Evolutionary conservation across 2,329 filamentous ascomycete genomes (phyloP), one percentile per base, ranked within the genome.

Genomic region (Phyllosticta capitalensis): DNA sequence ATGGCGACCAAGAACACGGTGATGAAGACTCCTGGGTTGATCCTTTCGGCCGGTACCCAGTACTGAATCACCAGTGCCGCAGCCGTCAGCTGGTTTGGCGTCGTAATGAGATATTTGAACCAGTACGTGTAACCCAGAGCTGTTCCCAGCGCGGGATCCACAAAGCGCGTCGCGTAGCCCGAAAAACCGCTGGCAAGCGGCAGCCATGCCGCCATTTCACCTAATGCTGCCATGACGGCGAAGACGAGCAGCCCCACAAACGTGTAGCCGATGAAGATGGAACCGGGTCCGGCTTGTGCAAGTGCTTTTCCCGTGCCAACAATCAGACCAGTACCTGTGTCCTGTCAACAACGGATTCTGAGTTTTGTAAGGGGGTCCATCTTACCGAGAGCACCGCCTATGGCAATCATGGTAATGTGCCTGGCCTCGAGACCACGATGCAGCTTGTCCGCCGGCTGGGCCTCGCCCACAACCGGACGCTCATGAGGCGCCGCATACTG

Each of bases 151-250:
- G 88, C 87, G 57, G 88, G 88, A 66, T 94, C 88, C 67, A 85
- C 87, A 76, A 90, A 94, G 54, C 89, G 82, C 62, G 84, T 81
- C 22, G 89, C 88, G 68, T 92, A 94, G 67, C 88, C 88, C 62
- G 88, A 88, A 73, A 94, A 95, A 65, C 89, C 89, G 69, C 87
- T 84, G 58, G 84, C 82, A 67, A 91, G 79, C 55, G 89, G 89
- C 33, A 94, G 73, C 87, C 88, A 94, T 56, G 89, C 83, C 9
- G 89, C 88, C 88, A 94, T 94, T 73, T 92, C 89, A 63, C 89
- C 89, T 3, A 94, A 82, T 60, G 83, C 86, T 61, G 85, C 85
- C 88, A 94, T 91, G 65, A 94, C 89, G 50, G 90, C 76, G 72
- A 85, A 94, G 64, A 92, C 89, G 61, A 94, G 74, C 53, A 86